Conservation (phyloP, 1,139 yeast species). For the Yamadazyma triangularis region DNA sequence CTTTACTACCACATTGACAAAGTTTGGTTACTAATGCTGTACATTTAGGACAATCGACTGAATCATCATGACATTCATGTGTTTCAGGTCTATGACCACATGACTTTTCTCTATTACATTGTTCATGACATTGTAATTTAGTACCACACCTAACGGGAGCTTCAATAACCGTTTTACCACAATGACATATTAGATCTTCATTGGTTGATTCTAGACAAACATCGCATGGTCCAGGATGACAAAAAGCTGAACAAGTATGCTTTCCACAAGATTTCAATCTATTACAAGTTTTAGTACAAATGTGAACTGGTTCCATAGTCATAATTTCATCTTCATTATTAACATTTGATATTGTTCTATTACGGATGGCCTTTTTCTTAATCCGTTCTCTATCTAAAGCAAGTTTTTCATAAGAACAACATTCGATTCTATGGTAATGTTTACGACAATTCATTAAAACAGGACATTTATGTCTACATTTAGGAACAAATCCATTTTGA, state of each 20-base stretch:
- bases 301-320: conserved; percentile 70
- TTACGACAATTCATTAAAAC: conserved; percentile 76
- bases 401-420: conserved; percentile 65
- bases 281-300: conserved; percentile 71
- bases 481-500: conserved; percentile 48
- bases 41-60: conserved; percentile 70
- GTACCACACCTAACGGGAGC: conserved; percentile 95
- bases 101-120: conserved; percentile 53
- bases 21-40: conserved; percentile 56
- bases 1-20: conserved; percentile 69
- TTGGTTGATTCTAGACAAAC: conserved; percentile 81
- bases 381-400: conserved; percentile 63
- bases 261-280: conserved; percentile 63
- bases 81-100: conserved; percentile 79
- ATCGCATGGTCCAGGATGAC: conserved; percentile 82
- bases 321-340: conserved; percentile 42
- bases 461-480: conserved; percentile 71
- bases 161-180: conserved; percentile 74
- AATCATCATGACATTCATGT: conserved; percentile 73
- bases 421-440: conserved; percentile 65
- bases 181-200: conserved; percentile 77
- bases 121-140: conserved; percentile 62
- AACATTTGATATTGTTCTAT: conserved; percentile 29
- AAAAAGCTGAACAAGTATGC: conserved; percentile 69
- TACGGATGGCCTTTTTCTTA: conserved; percentile 47